Percentiles rank a stretch among this genome's conserved stretches.
phyloP scores from a whole-genome alignment of 192 early-diverging fungal species.

The Umbelopsis vinacea region DNA sequence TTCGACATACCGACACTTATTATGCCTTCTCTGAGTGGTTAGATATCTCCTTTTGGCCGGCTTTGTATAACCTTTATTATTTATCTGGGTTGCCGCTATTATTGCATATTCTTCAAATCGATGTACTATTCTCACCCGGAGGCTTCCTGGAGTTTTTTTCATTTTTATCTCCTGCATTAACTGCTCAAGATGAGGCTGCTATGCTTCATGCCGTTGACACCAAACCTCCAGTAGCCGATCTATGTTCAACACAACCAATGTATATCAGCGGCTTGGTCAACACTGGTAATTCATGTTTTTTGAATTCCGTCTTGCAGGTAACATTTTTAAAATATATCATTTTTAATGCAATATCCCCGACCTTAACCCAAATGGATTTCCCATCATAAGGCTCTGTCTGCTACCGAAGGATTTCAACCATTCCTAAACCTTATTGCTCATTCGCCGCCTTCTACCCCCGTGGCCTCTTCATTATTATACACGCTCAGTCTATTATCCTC shows the following conservation, averaged over 20 bases:
- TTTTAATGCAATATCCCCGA: background rate
- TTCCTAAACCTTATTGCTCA: conserved; percentile 22
- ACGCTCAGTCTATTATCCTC: conserved; percentile 39
- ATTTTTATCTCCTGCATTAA: conserved; percentile 5
- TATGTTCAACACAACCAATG: conserved; percentile 18
- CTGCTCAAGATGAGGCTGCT: conserved; percentile 17
- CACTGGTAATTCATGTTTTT: conserved; percentile 91
- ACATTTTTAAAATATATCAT: background rate
- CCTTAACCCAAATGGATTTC: background rate
- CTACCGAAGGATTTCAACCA: conserved; percentile 24
- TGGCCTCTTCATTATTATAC: conserved; percentile 25
- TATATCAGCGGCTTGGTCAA: conserved; percentile 73
- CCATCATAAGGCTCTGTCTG: conserved; percentile 15
- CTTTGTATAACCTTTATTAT: conserved; percentile 24
- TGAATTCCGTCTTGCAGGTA: conserved; percentile 92
- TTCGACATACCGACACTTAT: conserved; percentile 25
- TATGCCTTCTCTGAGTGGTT: conserved; percentile 25
- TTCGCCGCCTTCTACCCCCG: conserved; percentile 1
- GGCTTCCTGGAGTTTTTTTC: conserved; percentile 9
- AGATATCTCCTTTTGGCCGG: conserved; percentile 25
- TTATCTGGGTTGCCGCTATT: conserved; percentile 27
- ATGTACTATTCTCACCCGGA: conserved; percentile 12
- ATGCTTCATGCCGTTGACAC: conserved; percentile 7
- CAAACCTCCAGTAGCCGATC: background rate
- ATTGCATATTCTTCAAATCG: conserved; percentile 16